Evolutionary conservation across 108 stramenopile genomes (phyloP).

Genomic region (Seminavis robusta): DNA sequence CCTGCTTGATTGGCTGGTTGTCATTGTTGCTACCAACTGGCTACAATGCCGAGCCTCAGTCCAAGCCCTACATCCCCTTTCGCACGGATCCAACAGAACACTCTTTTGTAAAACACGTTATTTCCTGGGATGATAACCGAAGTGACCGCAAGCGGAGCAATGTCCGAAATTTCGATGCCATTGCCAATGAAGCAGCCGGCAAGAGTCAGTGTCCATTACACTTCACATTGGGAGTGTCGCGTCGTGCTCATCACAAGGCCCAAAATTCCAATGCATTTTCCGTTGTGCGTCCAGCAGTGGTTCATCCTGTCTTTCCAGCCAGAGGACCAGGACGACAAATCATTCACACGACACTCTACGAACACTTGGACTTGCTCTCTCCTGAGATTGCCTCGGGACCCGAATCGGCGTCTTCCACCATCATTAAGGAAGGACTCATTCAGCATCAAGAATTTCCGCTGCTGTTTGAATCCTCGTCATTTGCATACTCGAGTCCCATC

Average conservation of each 20-base stretch:
- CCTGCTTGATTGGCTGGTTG: too few relatives aligned
- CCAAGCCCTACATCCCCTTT: constrained; percentile 74
- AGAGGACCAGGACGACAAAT: constrained; percentile 76
- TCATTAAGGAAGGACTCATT: constrained; percentile 53
- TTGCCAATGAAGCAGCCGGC: not conserved
- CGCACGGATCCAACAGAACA: constrained; percentile 75
- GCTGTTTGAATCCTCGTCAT: constrained; percentile 69
- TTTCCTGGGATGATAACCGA: constrained; percentile 3
- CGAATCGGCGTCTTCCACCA: not conserved
- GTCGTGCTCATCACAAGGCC: constrained; percentile 27
- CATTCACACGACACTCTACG: constrained; percentile 64
- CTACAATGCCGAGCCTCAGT: constrained; percentile 58
- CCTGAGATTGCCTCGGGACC: constrained; percentile 22
- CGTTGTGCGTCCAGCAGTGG: constrained; percentile 53
- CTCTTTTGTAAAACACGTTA: not conserved
- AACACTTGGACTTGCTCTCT: constrained; percentile 75
- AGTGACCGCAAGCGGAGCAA: not conserved
- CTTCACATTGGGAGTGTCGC: constrained; percentile 61
- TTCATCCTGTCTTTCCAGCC: constrained; percentile 70
- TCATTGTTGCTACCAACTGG: too few relatives aligned
- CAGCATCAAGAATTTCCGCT: constrained; percentile 74
- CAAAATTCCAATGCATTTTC: constrained; percentile 2
- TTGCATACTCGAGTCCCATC: constrained; percentile 63
- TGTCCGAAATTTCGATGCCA: constrained; percentile 8
- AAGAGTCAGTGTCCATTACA: constrained; percentile 56